Conservation (phyloP, 1,284 basidiomycete genomes). For the Apiotrichum brassicae region DNA sequence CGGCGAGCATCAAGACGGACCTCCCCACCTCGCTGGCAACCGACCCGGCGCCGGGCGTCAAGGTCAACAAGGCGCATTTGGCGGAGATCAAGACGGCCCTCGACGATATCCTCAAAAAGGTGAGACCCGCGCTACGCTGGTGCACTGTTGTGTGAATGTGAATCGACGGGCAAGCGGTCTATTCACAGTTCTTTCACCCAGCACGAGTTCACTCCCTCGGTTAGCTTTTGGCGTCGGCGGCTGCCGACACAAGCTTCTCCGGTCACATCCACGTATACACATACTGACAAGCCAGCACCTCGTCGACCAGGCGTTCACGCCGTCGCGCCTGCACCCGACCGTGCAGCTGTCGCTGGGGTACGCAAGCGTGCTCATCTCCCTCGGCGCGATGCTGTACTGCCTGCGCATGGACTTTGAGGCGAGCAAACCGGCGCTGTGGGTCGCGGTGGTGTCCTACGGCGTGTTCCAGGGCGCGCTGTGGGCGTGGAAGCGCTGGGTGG, state of each 20-base stretch:
- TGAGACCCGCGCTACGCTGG: slow-evolving; percentile 53
- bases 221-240: no score
- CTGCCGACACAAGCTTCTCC: no score
- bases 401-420: slow-evolving; percentile 79
- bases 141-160: no score
- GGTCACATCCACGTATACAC: no score
- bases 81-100: slow-evolving; percentile 81
- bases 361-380: slow-evolving; percentile 70
- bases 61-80: slow-evolving; percentile 73
- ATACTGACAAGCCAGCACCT: slow-evolving; percentile 57
- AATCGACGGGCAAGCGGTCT: no score
- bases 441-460: slow-evolving; percentile 57
- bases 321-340: slow-evolving; percentile 76
- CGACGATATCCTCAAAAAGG: slow-evolving; percentile 83
- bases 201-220: no score
- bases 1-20: no score
- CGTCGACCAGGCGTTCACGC: slow-evolving; percentile 70
- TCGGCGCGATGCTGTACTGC: slow-evolving; percentile 72
- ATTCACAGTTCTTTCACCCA: no score
- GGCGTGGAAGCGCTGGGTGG: slow-evolving; percentile 44
- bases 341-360: slow-evolving; percentile 76
- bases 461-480: slow-evolving; percentile 34
- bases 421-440: slow-evolving; percentile 69
- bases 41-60: slow-evolving; percentile 51
- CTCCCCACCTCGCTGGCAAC: slow-evolving; percentile 19